Conservation (phyloP, 2,329 filamentous ascomycete genomes). For the Emmonsiellopsis sp. region DNA sequence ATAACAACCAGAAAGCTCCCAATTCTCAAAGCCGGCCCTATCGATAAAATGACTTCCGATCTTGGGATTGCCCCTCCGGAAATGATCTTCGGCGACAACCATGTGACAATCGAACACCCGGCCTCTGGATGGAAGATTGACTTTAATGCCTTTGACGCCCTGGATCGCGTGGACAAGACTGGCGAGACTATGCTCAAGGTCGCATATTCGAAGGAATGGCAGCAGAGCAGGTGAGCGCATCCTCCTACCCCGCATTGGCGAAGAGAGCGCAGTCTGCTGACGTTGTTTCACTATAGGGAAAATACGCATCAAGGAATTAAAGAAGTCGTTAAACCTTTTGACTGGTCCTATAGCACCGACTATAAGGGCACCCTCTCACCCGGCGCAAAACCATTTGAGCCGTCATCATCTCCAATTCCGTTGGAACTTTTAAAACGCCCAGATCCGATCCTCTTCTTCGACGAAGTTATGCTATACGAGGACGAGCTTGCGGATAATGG, state of each 20-base stretch:
- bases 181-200: slow-evolving; percentile 85
- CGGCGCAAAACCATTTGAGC: slow-evolving; percentile 28
- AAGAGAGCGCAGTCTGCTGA: neutral
- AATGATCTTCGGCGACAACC: slow-evolving; percentile 99
- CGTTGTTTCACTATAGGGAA: slow-evolving; percentile 42
- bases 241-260: slow-evolving; percentile 22
- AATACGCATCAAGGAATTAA: slow-evolving; percentile 78
- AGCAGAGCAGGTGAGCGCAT: slow-evolving; percentile 49
- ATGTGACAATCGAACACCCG: slow-evolving; percentile 64
- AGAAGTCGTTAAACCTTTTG: slow-evolving; percentile 89
- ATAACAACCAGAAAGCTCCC: slow-evolving; percentile 82
- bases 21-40: slow-evolving; percentile 84
- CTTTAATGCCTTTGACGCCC: slow-evolving; percentile 78
- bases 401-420: slow-evolving; percentile 56
- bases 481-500: slow-evolving; percentile 97
- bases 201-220: slow-evolving; percentile 85
- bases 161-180: slow-evolving; percentile 91
- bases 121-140: slow-evolving; percentile 65
- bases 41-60: slow-evolving; percentile 70
- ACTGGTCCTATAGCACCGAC: slow-evolving; percentile 93
- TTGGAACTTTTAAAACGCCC: slow-evolving; percentile 76
- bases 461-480: slow-evolving; percentile 93
- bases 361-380: slow-evolving; percentile 59
- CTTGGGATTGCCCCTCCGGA: slow-evolving; percentile 85
- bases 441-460: slow-evolving; percentile 93